Percentiles rank a stretch among this genome's conserved stretches.
phyloP scores from a whole-genome alignment of 2,329 filamentous ascomycete species.

The Neodidymelliopsis sp. region DNA sequence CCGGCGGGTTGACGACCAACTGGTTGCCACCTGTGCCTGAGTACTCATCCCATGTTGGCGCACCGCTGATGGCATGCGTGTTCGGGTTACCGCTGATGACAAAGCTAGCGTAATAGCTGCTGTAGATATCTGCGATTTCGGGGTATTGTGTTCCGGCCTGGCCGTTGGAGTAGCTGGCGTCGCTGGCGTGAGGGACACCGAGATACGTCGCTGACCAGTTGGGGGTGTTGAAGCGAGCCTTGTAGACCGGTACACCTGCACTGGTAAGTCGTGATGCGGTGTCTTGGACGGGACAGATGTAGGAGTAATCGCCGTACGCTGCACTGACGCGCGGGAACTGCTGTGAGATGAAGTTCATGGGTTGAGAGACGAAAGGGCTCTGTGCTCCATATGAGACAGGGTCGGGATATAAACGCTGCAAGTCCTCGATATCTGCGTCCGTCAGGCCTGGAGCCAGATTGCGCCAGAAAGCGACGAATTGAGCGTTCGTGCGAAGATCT shows the following conservation, averaged over 20 bases:
- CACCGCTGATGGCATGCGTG: conserved; percentile 27
- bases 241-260: conserved; percentile 39
- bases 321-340: conserved; percentile 57
- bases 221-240: conserved; percentile 48
- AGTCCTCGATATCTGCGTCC: conserved; percentile 37
- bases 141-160: conserved; percentile 35
- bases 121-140: conserved; percentile 42
- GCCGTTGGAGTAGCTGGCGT: conserved; percentile 43
- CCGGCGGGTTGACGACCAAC: conserved; percentile 34
- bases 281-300: conserved; percentile 48
- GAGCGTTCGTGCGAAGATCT: conserved; percentile 45
- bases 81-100: conserved; percentile 48
- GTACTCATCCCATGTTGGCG: conserved; percentile 43
- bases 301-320: conserved; percentile 49
- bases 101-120: conserved; percentile 47
- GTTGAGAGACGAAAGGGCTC: conserved; percentile 36
- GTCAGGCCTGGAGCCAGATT: conserved; percentile 42
- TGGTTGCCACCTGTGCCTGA: conserved; percentile 20
- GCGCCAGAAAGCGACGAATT: conserved; percentile 45
- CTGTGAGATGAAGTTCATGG: conserved; percentile 49
- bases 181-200: conserved; percentile 46
- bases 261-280: conserved; percentile 35
- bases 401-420: conserved; percentile 42
- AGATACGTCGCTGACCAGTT: conserved; percentile 34
- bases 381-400: conserved; percentile 15